A percentile compares a stretch with the other conserved stretches of the same genome.
phyloP scores from a whole-genome alignment of 2,329 filamentous ascomycete species.

The Botrytis cinerea region DNA sequence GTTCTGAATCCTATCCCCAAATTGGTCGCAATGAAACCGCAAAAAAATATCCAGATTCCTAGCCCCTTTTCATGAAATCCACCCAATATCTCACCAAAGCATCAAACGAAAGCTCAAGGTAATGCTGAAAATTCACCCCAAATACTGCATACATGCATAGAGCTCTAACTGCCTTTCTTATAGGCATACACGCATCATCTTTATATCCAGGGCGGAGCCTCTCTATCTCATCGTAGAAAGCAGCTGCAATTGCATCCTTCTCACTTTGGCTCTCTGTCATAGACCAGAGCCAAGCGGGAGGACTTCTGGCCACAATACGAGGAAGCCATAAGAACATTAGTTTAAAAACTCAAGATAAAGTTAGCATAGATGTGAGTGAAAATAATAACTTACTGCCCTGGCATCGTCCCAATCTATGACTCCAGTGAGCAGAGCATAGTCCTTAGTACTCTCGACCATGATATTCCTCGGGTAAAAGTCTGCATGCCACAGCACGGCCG shows the following conservation, averaged over 20 bases:
- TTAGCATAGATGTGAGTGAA: no score
- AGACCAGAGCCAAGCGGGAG: not conserved
- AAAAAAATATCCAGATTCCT: not conserved
- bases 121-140: not conserved
- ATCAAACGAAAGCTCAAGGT: not conserved
- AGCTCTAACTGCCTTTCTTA: not conserved
- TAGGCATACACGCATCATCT: not conserved
- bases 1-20: not conserved
- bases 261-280: not conserved
- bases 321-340: not conserved
- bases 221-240: not conserved
- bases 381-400: not conserved
- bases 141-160: not conserved
- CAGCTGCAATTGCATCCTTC: not conserved
- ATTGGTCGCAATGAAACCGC: no score
- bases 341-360: not conserved
- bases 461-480: constrained; percentile 12
- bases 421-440: not conserved
- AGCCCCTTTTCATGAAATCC: not conserved
- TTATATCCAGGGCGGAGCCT: not conserved
- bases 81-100: not conserved
- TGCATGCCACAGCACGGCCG: not conserved
- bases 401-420: constrained; percentile 3
- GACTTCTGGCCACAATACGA: not conserved
- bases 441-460: not conserved